Conservation (phyloP, 371 early-diverging fungal species). For the Apophysomyces variabilis region DNA sequence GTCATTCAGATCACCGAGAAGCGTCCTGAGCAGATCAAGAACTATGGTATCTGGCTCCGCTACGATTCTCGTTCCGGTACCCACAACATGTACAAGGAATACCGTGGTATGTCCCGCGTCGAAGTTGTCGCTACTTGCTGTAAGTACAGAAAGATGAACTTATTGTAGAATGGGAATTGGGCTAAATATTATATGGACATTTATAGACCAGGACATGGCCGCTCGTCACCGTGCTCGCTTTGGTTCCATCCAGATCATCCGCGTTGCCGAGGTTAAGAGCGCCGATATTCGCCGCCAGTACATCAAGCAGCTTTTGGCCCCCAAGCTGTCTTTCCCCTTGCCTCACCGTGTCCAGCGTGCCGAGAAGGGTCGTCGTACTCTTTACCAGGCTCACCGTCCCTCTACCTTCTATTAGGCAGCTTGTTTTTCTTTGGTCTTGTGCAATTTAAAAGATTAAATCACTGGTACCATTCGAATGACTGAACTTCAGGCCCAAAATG, state of each 20-base stretch:
- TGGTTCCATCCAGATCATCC: conserved; percentile 95
- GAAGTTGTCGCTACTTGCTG: conserved; percentile 93
- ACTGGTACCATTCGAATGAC: background rate
- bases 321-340: conserved; percentile 93
- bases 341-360: conserved; percentile 91
- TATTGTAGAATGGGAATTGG: background rate
- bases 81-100: conserved; percentile 99
- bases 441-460: conserved; percentile 4
- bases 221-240: conserved; percentile 97
- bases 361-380: conserved; percentile 64
- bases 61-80: conserved; percentile 98
- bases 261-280: conserved; percentile 83
- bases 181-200: background rate
- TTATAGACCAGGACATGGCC: conserved; percentile 92
- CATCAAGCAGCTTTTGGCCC: conserved; percentile 88
- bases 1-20: conserved; percentile 84
- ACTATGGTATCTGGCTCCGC: conserved; percentile 98
- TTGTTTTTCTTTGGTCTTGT: conserved; percentile 16
- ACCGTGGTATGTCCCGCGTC: conserved; percentile 93
- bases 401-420: conserved; percentile 74
- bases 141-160: conserved; percentile 10
- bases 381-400: conserved; percentile 90
- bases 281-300: conserved; percentile 93
- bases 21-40: conserved; percentile 91
- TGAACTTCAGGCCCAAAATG: background rate